A percentile compares a stretch with the other conserved stretches of the same genome.
These are phyloP conservation scores for Scheffersomyces titani DNA, from an alignment of 1,139 yeast species.

Conservation along the genomic window DNA sequence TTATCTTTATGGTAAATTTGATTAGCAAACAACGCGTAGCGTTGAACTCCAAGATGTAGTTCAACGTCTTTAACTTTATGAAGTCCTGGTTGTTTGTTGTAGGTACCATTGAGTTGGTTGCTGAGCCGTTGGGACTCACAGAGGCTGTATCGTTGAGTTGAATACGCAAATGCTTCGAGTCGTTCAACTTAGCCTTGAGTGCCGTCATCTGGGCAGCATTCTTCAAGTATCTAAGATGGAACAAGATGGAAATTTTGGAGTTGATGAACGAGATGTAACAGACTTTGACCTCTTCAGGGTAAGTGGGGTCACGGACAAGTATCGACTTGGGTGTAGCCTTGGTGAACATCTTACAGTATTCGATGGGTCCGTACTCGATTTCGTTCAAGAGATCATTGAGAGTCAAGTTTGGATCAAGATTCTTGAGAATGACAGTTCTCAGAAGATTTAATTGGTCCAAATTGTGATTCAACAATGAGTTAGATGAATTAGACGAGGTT, in stretches of 20 bases:
- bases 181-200: slow-evolving; percentile 27
- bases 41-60: slow-evolving; percentile 40
- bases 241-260: slow-evolving; percentile 34
- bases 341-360: slow-evolving; percentile 38
- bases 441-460: slow-evolving; percentile 38
- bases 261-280: slow-evolving; percentile 45
- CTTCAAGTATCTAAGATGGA: slow-evolving; percentile 35
- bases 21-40: slow-evolving; percentile 41
- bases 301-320: slow-evolving; percentile 16
- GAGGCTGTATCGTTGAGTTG: slow-evolving; percentile 27
- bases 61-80: slow-evolving; percentile 44
- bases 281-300: slow-evolving; percentile 19
- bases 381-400: slow-evolving; percentile 33
- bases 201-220: slow-evolving; percentile 25
- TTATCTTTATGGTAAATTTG: slow-evolving; percentile 12
- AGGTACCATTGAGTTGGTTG: neutral
- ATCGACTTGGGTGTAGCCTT: slow-evolving; percentile 30
- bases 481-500: slow-evolving; percentile 25
- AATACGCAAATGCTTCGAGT: slow-evolving; percentile 34
- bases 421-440: slow-evolving; percentile 38
- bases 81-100: slow-evolving; percentile 29
- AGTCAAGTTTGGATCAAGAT: slow-evolving; percentile 28
- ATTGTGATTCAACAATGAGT: slow-evolving; percentile 24
- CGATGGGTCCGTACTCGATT: slow-evolving; percentile 47
- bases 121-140: slow-evolving; percentile 1